Conservation (phyloP, 2,329 filamentous ascomycete species). For the Coniella vitis region DNA sequence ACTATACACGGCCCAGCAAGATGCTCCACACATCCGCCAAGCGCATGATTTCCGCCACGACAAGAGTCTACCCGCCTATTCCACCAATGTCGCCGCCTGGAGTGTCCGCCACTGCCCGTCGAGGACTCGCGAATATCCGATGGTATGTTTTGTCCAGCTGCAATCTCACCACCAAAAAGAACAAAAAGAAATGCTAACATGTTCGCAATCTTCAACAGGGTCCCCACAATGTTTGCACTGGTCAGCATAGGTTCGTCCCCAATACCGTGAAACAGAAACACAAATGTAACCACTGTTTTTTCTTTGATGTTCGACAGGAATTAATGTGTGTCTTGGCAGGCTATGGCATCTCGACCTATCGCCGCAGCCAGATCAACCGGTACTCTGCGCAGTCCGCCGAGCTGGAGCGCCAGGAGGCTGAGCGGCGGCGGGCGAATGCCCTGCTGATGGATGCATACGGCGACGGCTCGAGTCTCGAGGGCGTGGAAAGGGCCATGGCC, state of each 20-base stretch:
- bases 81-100: slow-evolving; percentile 3
- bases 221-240: slow-evolving; percentile 13
- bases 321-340: slow-evolving; percentile 15
- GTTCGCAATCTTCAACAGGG: slow-evolving; percentile 3
- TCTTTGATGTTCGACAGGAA: slow-evolving; percentile 6
- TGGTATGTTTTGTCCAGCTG: background rate
- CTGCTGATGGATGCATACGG: slow-evolving; percentile 44
- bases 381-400: slow-evolving; percentile 4
- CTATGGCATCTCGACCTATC: slow-evolving; percentile 14
- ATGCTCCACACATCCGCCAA: slow-evolving; percentile 10
- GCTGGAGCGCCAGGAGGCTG: slow-evolving; percentile 2
- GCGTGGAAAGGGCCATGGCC: slow-evolving; percentile 40
- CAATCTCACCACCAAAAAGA: background rate
- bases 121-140: slow-evolving; percentile 4
- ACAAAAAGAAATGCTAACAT: background rate
- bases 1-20: slow-evolving; percentile 4
- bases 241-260: slow-evolving; percentile 14
- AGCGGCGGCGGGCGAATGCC: slow-evolving; percentile 30
- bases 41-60: slow-evolving; percentile 11
- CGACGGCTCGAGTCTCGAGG: slow-evolving; percentile 40
- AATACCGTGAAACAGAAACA: background rate
- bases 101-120: background rate
- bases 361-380: slow-evolving; percentile 8
- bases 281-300: slow-evolving; percentile 14
- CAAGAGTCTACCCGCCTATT: slow-evolving; percentile 11